phyloP scores from a whole-genome alignment of 805 yeast genomes.

The Candida corydali region DNA sequence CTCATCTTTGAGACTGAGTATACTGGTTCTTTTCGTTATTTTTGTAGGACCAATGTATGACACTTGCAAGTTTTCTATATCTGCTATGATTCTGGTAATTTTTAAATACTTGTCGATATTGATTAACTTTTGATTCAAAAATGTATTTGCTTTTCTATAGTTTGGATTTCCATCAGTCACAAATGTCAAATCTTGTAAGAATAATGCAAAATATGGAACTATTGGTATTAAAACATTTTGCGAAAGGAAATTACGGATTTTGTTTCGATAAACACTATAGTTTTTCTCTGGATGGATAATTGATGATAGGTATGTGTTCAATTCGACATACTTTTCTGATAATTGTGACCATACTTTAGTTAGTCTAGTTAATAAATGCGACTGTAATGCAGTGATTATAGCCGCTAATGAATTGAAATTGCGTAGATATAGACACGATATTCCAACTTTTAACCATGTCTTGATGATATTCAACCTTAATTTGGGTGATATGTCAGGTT shows the following conservation, averaged over 20 bases:
- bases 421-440: slow-evolving; percentile 67
- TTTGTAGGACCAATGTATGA: slow-evolving; percentile 33
- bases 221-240: slow-evolving; percentile 53
- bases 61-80: slow-evolving; percentile 64
- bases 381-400: slow-evolving; percentile 71
- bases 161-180: slow-evolving; percentile 79
- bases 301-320: slow-evolving; percentile 60
- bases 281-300: slow-evolving; percentile 75
- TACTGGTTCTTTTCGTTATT: slow-evolving; percentile 18
- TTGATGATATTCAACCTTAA: slow-evolving; percentile 53
- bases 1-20: slow-evolving; percentile 12
- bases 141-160: slow-evolving; percentile 56
- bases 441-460: slow-evolving; percentile 70
- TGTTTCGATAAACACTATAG: slow-evolving; percentile 62
- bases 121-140: slow-evolving; percentile 55
- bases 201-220: slow-evolving; percentile 73
- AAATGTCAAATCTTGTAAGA: slow-evolving; percentile 75
- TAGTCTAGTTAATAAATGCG: slow-evolving; percentile 63
- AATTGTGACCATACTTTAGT: slow-evolving; percentile 55
- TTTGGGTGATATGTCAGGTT: slow-evolving; percentile 45
- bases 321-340: slow-evolving; percentile 54
- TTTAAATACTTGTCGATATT: slow-evolving; percentile 72
- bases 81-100: slow-evolving; percentile 61
- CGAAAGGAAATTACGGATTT: slow-evolving; percentile 51
- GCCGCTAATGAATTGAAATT: slow-evolving; percentile 79